Conservation (phyloP, 768 basidiomycete species). For the Fibroporia radiculosa region DNA sequence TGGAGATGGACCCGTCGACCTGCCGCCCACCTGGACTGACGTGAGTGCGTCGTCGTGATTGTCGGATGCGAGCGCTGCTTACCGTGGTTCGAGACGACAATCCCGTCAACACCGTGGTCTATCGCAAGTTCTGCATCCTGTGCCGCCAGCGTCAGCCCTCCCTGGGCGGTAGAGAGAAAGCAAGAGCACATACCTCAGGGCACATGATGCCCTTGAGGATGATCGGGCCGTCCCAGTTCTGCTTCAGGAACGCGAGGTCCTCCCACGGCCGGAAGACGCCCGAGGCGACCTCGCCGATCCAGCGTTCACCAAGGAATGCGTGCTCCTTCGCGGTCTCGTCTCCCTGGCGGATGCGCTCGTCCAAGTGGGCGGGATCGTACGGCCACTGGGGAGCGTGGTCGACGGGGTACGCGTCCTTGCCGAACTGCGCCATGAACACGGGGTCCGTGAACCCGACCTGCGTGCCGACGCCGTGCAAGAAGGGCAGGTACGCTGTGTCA, state of each 20-base stretch:
- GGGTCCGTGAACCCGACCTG: slow-evolving; percentile 71
- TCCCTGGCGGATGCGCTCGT: slow-evolving; percentile 34
- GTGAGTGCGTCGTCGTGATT: background rate
- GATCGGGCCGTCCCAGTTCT: slow-evolving; percentile 73
- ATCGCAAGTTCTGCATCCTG: slow-evolving; percentile 65
- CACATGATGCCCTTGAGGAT: slow-evolving; percentile 73
- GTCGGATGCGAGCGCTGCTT: slow-evolving; percentile 8
- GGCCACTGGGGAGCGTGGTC: slow-evolving; percentile 44
- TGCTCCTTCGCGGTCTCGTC: slow-evolving; percentile 36
- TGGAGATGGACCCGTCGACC: slow-evolving; percentile 71
- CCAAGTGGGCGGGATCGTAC: slow-evolving; percentile 42
- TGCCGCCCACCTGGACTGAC: slow-evolving; percentile 52
- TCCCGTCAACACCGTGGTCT: slow-evolving; percentile 58
- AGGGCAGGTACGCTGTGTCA: slow-evolving; percentile 55
- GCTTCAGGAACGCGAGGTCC: slow-evolving; percentile 56
- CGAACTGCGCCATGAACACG: slow-evolving; percentile 60
- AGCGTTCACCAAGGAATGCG: slow-evolving; percentile 47
- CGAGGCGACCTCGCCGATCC: slow-evolving; percentile 56
- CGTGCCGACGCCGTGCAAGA: slow-evolving; percentile 53
- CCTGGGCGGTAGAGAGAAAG: no score
- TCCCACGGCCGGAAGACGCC: slow-evolving; percentile 65
- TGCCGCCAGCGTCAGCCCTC: background rate
- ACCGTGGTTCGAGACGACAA: slow-evolving; percentile 81
- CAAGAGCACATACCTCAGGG: slow-evolving; percentile 38
- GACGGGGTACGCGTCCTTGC: slow-evolving; percentile 34